Evolutionary conservation across 495 filamentous ascomycete species (phyloP).

Genomic region (Acidomyces sp.): DNA sequence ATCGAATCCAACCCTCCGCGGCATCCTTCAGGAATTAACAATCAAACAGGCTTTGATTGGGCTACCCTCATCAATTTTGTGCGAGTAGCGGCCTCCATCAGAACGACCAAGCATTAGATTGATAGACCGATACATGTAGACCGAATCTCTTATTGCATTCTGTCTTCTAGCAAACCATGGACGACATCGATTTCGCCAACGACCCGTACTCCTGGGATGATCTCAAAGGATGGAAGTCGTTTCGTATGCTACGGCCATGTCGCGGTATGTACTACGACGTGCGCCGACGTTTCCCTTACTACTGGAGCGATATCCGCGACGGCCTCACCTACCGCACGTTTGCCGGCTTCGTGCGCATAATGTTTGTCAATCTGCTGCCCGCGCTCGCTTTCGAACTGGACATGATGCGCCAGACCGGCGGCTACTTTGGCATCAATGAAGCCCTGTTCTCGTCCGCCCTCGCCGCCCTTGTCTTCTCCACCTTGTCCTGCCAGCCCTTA

Average conservation of each 20-base stretch:
- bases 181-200: constrained; percentile 10
- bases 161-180: constrained; percentile 2
- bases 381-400: constrained; percentile 35
- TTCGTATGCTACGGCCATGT: constrained; percentile 19
- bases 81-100: no score
- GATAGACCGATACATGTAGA: not conserved
- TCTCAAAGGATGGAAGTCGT: constrained; percentile 12
- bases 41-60: no score
- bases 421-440: constrained; percentile 36
- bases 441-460: constrained; percentile 34
- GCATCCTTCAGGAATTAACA: no score
- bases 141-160: no score
- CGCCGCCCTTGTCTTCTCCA: constrained; percentile 31
- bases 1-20: no score
- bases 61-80: no score
- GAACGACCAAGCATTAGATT: no score
- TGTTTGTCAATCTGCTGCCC: constrained; percentile 37
- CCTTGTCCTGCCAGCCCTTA: constrained; percentile 25
- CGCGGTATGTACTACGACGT: constrained; percentile 34
- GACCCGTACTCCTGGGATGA: constrained; percentile 18
- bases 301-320: constrained; percentile 32
- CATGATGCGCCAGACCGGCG: constrained; percentile 31
- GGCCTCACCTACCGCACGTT: constrained; percentile 33
- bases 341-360: constrained; percentile 33
- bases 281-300: constrained; percentile 30